Base-by-base conservation (phyloP, 2,329 filamentous ascomycete species). In the Hypoxylon sp. region DNA sequence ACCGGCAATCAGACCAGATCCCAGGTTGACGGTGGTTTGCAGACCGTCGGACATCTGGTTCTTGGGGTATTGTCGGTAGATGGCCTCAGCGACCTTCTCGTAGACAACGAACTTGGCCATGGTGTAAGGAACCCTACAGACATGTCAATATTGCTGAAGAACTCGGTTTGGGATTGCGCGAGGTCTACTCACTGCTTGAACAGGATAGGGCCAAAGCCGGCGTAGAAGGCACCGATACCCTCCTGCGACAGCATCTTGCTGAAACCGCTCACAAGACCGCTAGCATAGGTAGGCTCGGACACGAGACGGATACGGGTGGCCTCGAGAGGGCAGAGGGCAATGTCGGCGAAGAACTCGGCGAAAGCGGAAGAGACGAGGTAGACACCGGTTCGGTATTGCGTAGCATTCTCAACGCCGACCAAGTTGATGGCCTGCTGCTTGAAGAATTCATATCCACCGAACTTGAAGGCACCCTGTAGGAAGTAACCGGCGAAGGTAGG, bases 41-140 rank as follows among this genome's bases (percentile, higher is more conserved):
- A 84, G 84, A 76, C 85, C 85, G 76, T 85, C 82, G 75, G 87
- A 88, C 77, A 89, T 84, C 68, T 82, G 84, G 53, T 76, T 81
- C 86, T 92, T 92, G 85, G 91, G 89, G 77, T 90, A 78, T 58
- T 78, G 72, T 75, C 82, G 80, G 85, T 87, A 92, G 82, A 91
- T 80, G 71, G 84, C 77, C 83, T 93, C 91, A 74, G 87, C 84
- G 75, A 91, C 89, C 86, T 92, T 92, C 84, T 93, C 91, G 85
- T 88, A 93, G 76, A 92, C 91, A 80, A 92, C 91, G 85, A 93
- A 93, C 85, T 93, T 93, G 85, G 91, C 85, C 89, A 93, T 92
- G 80, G 91, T 93, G 86, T 93, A 93, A 69, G 91, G 91, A 74
- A 93, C 88, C 86, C 89, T 91, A 73, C 13, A 22, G 1, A 40